Conservation (phyloP, 1,284 basidiomycete genomes). For the Acaromyces ingoldii region DNA sequence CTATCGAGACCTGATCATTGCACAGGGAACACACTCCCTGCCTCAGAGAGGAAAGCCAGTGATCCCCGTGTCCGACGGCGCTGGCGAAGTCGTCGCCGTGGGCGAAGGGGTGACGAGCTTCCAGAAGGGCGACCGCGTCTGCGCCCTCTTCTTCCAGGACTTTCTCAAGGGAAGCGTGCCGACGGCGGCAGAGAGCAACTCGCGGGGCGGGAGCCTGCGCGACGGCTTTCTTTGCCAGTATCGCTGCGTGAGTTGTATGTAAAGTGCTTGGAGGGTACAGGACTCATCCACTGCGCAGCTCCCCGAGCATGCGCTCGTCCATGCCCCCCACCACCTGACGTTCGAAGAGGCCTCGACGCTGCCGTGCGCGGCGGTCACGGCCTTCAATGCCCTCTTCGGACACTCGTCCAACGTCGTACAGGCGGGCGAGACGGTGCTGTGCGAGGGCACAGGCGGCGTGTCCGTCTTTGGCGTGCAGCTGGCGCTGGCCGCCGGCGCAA, state of each 20-base stretch:
- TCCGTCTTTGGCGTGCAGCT: slow-evolving; percentile 60
- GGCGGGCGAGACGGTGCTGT: slow-evolving; percentile 56
- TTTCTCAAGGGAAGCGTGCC: too few species aligned
- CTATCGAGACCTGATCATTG: slow-evolving; percentile 43
- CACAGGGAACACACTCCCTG: too few species aligned
- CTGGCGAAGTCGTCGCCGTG: slow-evolving; percentile 60
- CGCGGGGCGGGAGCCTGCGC: too few species aligned
- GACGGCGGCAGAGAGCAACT: too few species aligned
- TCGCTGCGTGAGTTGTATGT: too few species aligned
- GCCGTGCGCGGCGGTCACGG: slow-evolving; percentile 57
- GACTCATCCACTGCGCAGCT: too few species aligned
- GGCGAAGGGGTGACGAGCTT: slow-evolving; percentile 58
- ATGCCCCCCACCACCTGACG: slow-evolving; percentile 51
- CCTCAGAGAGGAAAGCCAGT: too few species aligned
- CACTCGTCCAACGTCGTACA: slow-evolving; percentile 52
- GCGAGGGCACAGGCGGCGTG: slow-evolving; percentile 62
- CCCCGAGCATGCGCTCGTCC: too few species aligned
- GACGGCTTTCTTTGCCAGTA: too few species aligned
- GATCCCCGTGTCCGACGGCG: slow-evolving; percentile 63
- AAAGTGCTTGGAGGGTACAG: too few species aligned
- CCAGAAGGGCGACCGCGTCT: slow-evolving; percentile 61
- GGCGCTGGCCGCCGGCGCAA: slow-evolving; percentile 60
- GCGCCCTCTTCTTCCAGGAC: slow-evolving; percentile 38
- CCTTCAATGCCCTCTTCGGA: slow-evolving; percentile 57
- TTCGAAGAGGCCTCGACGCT: slow-evolving; percentile 59